Conservation (phyloP, 352 stramenopile species). For the Phytophthora citricola region DNA sequence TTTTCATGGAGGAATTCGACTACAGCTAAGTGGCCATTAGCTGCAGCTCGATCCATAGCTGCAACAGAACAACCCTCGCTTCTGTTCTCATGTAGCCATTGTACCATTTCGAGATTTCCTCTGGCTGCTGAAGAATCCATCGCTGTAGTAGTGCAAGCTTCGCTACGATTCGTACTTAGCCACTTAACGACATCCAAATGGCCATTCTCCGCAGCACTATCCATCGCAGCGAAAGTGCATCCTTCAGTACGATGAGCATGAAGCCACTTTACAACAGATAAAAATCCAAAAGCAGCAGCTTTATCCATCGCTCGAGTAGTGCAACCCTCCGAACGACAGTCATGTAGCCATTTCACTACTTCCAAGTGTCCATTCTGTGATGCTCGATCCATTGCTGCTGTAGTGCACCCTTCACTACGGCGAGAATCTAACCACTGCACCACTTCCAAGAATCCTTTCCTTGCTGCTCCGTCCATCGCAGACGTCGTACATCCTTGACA, state of each 20-base stretch:
- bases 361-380: constrained; percentile 27
- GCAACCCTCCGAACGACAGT: constrained; percentile 27
- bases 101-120: constrained; percentile 20
- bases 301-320: constrained; percentile 28
- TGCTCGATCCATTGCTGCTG: constrained; percentile 28
- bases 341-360: constrained; percentile 26
- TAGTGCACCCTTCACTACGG: constrained; percentile 23
- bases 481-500: constrained; percentile 22
- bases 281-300: constrained; percentile 16
- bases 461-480: constrained; percentile 29
- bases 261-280: constrained; percentile 28
- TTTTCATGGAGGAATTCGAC: constrained; percentile 20
- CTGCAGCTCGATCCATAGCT: constrained; percentile 18
- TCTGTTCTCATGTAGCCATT: constrained; percentile 17
- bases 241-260: constrained; percentile 12
- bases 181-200: constrained; percentile 13
- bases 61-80: constrained; percentile 12
- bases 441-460: constrained; percentile 26
- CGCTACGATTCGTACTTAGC: constrained; percentile 6
- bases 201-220: constrained; percentile 10
- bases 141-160: constrained; percentile 11
- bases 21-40: constrained; percentile 10
- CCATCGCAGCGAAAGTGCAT: constrained; percentile 17
- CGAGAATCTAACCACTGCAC: constrained; percentile 25
- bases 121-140: constrained; percentile 17